Conservation (phyloP, 805 yeast species). For the Lipomyces spencermartinsiae region DNA sequence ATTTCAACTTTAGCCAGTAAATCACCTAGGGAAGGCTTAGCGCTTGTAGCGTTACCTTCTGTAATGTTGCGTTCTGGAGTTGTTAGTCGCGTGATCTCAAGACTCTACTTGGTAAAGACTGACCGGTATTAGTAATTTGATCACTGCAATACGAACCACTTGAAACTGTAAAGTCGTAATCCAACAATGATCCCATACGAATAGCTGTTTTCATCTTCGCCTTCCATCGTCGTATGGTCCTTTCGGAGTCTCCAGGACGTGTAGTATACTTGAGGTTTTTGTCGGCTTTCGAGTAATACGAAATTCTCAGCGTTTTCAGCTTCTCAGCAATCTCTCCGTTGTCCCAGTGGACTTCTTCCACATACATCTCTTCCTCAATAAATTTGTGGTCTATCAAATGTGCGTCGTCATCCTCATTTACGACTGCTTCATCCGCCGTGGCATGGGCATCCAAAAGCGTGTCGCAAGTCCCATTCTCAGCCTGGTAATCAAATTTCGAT, state of each 20-base stretch:
- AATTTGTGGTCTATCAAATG: background rate
- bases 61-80: no score
- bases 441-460: background rate
- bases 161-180: no score
- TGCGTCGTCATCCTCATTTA: background rate
- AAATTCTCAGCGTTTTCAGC: background rate
- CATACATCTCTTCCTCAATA: background rate
- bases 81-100: no score
- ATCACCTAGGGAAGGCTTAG: background rate
- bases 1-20: background rate
- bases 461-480: background rate
- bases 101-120: no score
- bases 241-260: background rate
- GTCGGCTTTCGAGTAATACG: background rate
- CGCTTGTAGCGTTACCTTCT: no score
- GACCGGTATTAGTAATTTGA: no score
- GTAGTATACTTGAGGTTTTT: background rate
- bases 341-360: background rate
- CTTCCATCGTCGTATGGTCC: background rate
- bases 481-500: background rate
- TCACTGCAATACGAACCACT: no score
- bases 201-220: no score
- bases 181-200: no score
- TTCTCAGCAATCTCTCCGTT: background rate
- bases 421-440: background rate